Conservation (phyloP, 176 grass and related monocot species). For the Oryza glumipatula region DNA sequence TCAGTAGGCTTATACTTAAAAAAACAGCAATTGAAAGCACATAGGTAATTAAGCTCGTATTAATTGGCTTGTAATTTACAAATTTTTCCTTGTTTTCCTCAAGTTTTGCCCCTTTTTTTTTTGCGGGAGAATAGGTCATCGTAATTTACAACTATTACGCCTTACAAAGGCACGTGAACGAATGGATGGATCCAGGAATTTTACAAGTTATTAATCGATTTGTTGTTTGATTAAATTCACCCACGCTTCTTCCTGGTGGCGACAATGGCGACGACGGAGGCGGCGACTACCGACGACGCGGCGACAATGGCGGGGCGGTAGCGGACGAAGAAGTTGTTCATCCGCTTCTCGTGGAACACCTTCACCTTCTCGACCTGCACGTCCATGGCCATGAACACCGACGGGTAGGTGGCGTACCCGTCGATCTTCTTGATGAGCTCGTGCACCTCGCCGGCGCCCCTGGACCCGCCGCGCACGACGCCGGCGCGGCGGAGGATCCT, state of each 20-base stretch:
- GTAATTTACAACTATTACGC: background rate
- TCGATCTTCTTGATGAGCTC: constrained; percentile 50
- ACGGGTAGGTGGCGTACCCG: constrained; percentile 54
- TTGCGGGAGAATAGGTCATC: background rate
- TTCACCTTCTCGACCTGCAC: constrained; percentile 42
- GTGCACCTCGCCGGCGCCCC: constrained; percentile 33
- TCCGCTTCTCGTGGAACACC: constrained; percentile 43
- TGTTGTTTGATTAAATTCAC: background rate
- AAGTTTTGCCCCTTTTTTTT: no score
- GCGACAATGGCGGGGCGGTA: constrained; percentile 49
- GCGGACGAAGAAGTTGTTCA: constrained; percentile 53
- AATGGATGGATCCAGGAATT: background rate
- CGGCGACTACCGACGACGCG: constrained; percentile 48
- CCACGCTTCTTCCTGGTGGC: constrained; percentile 37
- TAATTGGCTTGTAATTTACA: no score
- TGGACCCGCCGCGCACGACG: constrained; percentile 35
- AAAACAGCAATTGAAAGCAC: no score
- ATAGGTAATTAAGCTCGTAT: no score
- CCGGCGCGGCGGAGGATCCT: constrained; percentile 43
- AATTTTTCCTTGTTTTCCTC: no score
- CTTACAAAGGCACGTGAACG: background rate
- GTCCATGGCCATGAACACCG: constrained; percentile 57
- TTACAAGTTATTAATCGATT: no score
- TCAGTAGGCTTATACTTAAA: no score
- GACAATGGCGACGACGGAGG: constrained; percentile 44